Evolutionary conservation across 2,329 filamentous ascomycete genomes (phyloP).

Genomic region (Ilyonectria robusta): DNA sequence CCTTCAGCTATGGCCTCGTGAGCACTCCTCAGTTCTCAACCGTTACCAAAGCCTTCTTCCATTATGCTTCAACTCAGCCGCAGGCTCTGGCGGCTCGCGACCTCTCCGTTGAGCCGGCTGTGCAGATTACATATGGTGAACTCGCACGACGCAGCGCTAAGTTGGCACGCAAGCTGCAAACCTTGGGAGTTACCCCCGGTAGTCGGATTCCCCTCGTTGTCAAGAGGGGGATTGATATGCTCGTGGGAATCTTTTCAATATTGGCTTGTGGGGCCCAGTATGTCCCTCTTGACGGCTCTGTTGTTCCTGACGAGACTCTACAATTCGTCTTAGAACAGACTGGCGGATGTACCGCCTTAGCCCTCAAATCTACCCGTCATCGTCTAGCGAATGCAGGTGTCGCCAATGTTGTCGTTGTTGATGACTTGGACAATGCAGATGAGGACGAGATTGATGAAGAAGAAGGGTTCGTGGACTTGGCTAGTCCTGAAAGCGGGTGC

Average conservation of each 20-base stretch:
- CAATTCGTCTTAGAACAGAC: slow-evolving; percentile 65
- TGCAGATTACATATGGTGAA: slow-evolving; percentile 60
- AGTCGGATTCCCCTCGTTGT: slow-evolving; percentile 68
- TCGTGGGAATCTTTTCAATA: slow-evolving; percentile 69
- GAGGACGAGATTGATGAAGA: too few relatives aligned
- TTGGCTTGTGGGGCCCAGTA: slow-evolving; percentile 71
- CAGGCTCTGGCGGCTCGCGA: slow-evolving; percentile 56
- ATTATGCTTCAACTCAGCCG: slow-evolving; percentile 56
- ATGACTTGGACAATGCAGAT: slow-evolving; percentile 33
- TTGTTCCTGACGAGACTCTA: slow-evolving; percentile 64
- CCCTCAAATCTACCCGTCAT: slow-evolving; percentile 54
- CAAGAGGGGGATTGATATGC: slow-evolving; percentile 68
- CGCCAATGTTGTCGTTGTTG: slow-evolving; percentile 48
- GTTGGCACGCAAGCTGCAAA: slow-evolving; percentile 57
- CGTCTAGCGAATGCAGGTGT: slow-evolving; percentile 41
- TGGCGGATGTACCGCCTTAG: slow-evolving; percentile 59
- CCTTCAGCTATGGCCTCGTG: slow-evolving; percentile 40
- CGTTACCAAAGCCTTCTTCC: slow-evolving; percentile 54
- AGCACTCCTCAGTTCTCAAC: slow-evolving; percentile 47
- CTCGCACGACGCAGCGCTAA: slow-evolving; percentile 53
- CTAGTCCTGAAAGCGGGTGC: slow-evolving; percentile 52
- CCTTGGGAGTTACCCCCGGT: slow-evolving; percentile 58
- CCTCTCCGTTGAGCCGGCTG: slow-evolving; percentile 46
- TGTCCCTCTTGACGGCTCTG: slow-evolving; percentile 70
- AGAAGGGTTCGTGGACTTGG: background rate